Evolutionary conservation across 805 yeast species (phyloP), one percentile per base, ranked within the genome.

Genomic region (Cyberlindnera misumaiensis): DNA sequence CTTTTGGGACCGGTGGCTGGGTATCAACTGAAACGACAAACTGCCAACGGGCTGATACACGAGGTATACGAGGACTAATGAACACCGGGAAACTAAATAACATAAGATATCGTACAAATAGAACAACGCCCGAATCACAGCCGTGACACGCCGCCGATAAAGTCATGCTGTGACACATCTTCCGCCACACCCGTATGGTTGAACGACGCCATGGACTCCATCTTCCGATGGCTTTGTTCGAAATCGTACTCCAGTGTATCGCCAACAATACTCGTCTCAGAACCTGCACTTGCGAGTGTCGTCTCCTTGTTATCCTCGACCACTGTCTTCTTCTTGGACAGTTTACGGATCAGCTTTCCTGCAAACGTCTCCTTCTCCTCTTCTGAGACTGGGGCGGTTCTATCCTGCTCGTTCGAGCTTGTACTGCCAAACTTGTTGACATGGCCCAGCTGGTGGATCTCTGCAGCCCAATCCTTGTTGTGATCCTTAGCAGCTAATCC

Each of bases 401-500:
- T 32, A n/a, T 20, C 24, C 14, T 48, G 43, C n/a, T 35, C 46
- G 11, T 42, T 34, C 5, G 49, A 53, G 6, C 49, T 31, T 11
- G 49, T 35, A 35, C 44, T 39, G n/a, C 45, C 48, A 8, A 47
- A 44, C 17, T 45, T 42, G 28, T 28, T 36, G 31, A 42, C n/a
- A 11, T 48, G 53, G 25, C 43, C 46, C 41, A 52, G 28, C 18
- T 48, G 42, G 18, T 46, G 48, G n/a, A 54, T 50, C 54, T 81
- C 81, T 31, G 68, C 62, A 47, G 82, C 88, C 88, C 93, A 79
- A 54, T 83, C 72, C 32, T 68, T 73, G 47, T 78, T 74, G 58
- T 85, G 95, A 45, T 85, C 86, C 53, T 77, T 80, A 4, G 94
- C 95, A n/a, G 88, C 85, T 12, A 67, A 56, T 43, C 95, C 95